These are phyloP conservation scores for Kwoniella dejecticola DNA, from an alignment of 768 basidiomycete species.

Conservation along the genomic window DNA sequence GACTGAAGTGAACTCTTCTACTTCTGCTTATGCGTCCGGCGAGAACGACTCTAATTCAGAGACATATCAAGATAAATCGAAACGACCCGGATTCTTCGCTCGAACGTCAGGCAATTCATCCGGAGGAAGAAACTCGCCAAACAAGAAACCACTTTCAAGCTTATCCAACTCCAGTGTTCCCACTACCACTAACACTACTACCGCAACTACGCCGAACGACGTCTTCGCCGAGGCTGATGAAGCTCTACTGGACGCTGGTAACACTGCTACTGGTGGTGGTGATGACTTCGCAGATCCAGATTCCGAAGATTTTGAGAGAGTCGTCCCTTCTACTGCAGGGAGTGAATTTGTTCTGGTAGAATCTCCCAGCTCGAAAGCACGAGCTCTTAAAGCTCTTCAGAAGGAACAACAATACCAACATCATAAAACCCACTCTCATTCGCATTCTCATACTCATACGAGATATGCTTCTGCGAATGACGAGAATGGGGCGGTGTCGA, in stretches of 20 bases:
- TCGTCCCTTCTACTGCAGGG: slow-evolving; percentile 6
- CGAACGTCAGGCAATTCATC: background rate
- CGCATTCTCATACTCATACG: background rate
- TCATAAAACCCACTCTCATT: background rate
- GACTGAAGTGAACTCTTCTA: background rate
- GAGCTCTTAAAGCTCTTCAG: slow-evolving; percentile 22
- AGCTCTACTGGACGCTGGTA: background rate
- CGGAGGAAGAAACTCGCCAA: slow-evolving; percentile 15
- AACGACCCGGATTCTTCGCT: slow-evolving; percentile 15
- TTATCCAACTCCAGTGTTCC: background rate
- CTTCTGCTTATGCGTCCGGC: slow-evolving; percentile 11
- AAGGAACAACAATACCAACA: slow-evolving; percentile 19
- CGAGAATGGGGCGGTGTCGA: slow-evolving; percentile 15
- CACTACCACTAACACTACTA: background rate
- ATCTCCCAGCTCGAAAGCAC: slow-evolving; percentile 29
- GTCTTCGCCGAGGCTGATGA: slow-evolving; percentile 11
- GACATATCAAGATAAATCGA: background rate
- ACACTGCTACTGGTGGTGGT: background rate
- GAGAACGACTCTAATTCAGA: too few relatives aligned
- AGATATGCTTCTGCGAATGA: too few relatives aligned
- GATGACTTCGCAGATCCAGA: slow-evolving; percentile 7
- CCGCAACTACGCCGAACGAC: background rate
- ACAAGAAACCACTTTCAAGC: slow-evolving; percentile 1
- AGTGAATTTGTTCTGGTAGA: slow-evolving; percentile 38
- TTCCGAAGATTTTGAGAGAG: background rate